Evolutionary conservation across 2,329 filamentous ascomycete genomes (phyloP).

Genomic region (Epichloe gansuensis): DNA sequence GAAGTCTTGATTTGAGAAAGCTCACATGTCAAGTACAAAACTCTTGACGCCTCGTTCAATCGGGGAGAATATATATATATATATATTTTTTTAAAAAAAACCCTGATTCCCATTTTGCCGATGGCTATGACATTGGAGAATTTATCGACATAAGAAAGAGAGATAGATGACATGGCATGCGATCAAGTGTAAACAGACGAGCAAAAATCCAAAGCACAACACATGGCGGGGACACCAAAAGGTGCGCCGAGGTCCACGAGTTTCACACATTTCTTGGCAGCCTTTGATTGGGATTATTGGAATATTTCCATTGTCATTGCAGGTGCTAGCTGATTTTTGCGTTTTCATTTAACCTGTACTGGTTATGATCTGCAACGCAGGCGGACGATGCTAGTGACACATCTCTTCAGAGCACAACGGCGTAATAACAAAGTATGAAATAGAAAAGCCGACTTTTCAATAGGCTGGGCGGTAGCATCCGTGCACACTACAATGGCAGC

Average conservation of each 20-base stretch:
- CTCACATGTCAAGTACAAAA: background rate
- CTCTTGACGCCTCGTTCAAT: background rate
- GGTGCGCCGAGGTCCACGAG: too few species aligned
- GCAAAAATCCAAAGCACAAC: background rate
- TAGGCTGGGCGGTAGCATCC: background rate
- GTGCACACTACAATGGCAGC: background rate
- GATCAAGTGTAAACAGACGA: background rate
- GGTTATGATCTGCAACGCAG: background rate
- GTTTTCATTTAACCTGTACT: background rate
- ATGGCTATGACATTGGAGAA: background rate
- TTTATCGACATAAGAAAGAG: background rate
- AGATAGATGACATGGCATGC: background rate
- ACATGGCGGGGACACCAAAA: background rate
- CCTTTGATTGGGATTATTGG: too few species aligned
- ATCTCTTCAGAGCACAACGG: too few species aligned
- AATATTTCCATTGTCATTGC: too few species aligned
- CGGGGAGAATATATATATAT: too few species aligned
- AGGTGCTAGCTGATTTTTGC: background rate
- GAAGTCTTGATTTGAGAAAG: slow-evolving; percentile 10
- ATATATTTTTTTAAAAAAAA: too few species aligned
- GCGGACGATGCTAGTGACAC: too few species aligned
- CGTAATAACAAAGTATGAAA: too few species aligned
- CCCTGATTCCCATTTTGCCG: background rate
- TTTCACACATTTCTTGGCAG: too few species aligned
- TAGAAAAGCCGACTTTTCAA: too few species aligned